Base-by-base conservation (phyloP, 345 rosid species). In the Bruguiera sexangula region DNA sequence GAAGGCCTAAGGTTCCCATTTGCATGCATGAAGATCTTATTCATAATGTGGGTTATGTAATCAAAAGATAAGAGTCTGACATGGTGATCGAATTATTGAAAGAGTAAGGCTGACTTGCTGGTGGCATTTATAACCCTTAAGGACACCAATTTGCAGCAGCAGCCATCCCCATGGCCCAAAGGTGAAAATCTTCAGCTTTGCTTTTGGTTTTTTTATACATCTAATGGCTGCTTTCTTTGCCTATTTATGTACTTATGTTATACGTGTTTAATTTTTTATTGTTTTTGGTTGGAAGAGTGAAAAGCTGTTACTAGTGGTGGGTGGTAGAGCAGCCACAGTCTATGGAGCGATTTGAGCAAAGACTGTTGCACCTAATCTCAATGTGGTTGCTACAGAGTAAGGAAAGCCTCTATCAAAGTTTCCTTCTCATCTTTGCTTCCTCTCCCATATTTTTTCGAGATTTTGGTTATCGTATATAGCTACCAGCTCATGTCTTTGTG, bases 241-340 rank as follows among this genome's bases (percentile, higher is more conserved):
- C 22, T 20, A 19, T 53, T 2, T 20, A 53, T 6, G 51, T n/a
- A 0, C 37, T 34, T 48, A 20, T 29, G 7, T 7, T 8, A 7
- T 34, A 2, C 0, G 4, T n/a, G 5, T 67, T n/a, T 53, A 52
- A 6, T 34, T 29, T 56, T 36, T 72, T 66, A 9, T 22, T 27
- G 29, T 27, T 27, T 27, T 27, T 27, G 29, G 29, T 46, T 13
- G 27, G 67, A 62, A 88, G 88, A 75, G 76, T 15, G 88, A 70
- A 61, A 62, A 79, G 79, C 70, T 88, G 32, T 67, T 93, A 78
- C 96, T 89, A 80, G 97, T 93, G 68, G 89, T 93, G 64, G 98
- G 97, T 1, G 97, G 92, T 54, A 94, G 97, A 75, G 97, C 97
- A n/a, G 98, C 98, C n/a, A 96, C 96, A 8, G 87, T 93, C 18